Evolutionary conservation across 2,329 filamentous ascomycete species (phyloP), one percentile per base, ranked within the genome.

Genomic region (Rhinocladiella mackenziei): DNA sequence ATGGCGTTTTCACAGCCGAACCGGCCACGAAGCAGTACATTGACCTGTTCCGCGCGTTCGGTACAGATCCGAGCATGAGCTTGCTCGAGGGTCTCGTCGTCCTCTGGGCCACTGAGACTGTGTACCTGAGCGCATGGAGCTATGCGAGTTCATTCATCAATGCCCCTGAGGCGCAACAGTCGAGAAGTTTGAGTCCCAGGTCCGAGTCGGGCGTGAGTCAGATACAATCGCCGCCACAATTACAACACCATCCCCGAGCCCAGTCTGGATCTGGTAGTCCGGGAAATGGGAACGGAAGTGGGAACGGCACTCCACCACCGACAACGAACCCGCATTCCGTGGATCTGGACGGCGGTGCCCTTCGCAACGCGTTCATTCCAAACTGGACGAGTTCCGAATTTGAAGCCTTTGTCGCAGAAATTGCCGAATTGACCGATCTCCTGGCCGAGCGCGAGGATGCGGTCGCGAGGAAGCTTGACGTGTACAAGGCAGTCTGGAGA

Each of bases 71-170:
- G 0, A 70, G 68, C 5, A 67, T 69, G 2, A 72, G 65, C 1
- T 60, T 86, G 58, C 65, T 89, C 2, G 83, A 88, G 60, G 83
- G 81, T 4, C 70, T 86, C 50, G 75, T 86, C 2, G 73, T 86
- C n/a, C 75, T 89, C 17, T 89, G 83, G 80, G 80, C 79, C n/a
- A 87, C 82, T 1, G 85, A 91, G 65, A 78, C 72, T 34, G 75
- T 73, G 48, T 83, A 83, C 58, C 59, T 81, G 13, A 69, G 75
- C 28, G 73, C 79, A 9, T 83, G 80, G 80, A 69, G 66, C 7
- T 65, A 61, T 57, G 67, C 65, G 15, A 58, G 54, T 3, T 45
- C 33, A 2, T 53, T 48, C 26, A n/a, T 32, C 10, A 32, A 23
- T n/a, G 18, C 48, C 6, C 15, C 18, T n/a, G 17, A 31, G 13